Evolutionary conservation across 805 yeast genomes (phyloP).

Genomic region (Wickerhamiella kazuoi): DNA sequence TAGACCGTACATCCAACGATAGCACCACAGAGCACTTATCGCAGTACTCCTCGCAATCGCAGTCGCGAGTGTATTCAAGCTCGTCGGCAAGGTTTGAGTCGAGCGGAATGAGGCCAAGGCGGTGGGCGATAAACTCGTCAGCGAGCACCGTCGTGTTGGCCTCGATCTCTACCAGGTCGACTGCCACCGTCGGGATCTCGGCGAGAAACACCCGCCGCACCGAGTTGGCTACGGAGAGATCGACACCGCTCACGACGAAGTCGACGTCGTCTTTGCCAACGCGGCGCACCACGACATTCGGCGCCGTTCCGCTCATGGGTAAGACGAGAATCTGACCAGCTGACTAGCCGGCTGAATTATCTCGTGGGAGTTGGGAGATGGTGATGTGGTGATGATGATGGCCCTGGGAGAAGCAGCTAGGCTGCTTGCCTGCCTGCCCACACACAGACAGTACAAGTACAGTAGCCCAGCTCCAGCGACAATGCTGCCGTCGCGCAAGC

Average conservation of each 20-base stretch:
- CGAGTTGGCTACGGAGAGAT: conserved; percentile 81
- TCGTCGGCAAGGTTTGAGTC: conserved; percentile 70
- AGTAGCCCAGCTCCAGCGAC: neutral
- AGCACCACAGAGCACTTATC: conserved; percentile 84
- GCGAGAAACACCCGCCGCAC: conserved; percentile 81
- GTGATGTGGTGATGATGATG: too few relatives aligned
- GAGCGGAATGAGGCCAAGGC: conserved; percentile 83
- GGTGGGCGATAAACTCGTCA: conserved; percentile 88
- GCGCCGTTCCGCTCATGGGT: conserved; percentile 18
- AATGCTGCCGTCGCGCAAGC: neutral
- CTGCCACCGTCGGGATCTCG: conserved; percentile 95
- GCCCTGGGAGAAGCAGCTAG: too few relatives aligned
- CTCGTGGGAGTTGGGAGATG: too few relatives aligned
- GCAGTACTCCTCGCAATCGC: conserved; percentile 96
- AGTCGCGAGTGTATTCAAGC: conserved; percentile 77
- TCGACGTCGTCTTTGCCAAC: conserved; percentile 78
- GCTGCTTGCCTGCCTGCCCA: too few relatives aligned
- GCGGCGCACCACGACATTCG: conserved; percentile 75
- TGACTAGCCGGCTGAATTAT: too few relatives aligned
- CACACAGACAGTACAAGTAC: too few relatives aligned
- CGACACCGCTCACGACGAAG: conserved; percentile 73
- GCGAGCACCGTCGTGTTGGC: conserved; percentile 87
- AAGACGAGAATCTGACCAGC: neutral
- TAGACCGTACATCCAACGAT: conserved; percentile 74
- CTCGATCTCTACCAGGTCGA: conserved; percentile 88